Conservation (phyloP, 1,284 basidiomycete genomes). For the Taiwanofungus camphoratus region DNA sequence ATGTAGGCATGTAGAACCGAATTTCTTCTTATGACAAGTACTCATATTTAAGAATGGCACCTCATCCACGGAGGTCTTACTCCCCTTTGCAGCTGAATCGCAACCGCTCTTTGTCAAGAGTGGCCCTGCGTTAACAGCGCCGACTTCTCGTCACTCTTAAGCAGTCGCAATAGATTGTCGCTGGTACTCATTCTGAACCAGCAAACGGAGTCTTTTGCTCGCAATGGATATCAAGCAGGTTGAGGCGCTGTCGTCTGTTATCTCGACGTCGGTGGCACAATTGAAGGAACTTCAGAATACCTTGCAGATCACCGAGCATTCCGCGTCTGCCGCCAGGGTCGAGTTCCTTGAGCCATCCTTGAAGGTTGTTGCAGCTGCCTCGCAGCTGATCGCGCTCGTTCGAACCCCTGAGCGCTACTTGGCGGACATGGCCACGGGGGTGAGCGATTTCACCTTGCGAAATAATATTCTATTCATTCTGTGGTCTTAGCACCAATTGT, state of each 20-base stretch:
- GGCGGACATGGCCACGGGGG: slow-evolving; percentile 8
- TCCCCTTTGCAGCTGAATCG: too few species aligned
- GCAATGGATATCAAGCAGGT: slow-evolving; percentile 11
- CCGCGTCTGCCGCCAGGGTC: slow-evolving; percentile 5
- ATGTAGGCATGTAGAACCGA: too few species aligned
- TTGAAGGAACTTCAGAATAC: slow-evolving; percentile 10
- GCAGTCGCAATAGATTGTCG: too few species aligned
- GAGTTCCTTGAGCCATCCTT: slow-evolving; percentile 11
- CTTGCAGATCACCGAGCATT: slow-evolving; percentile 7
- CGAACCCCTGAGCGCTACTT: slow-evolving; percentile 12
- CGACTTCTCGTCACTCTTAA: too few species aligned
- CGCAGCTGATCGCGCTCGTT: slow-evolving; percentile 15
- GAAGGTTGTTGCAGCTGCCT: slow-evolving; percentile 16
- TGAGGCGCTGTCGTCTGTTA: slow-evolving; percentile 6
- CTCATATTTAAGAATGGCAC: too few species aligned
- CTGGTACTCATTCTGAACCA: too few species aligned
- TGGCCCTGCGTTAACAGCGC: too few species aligned
- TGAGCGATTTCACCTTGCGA: slow-evolving; percentile 3
- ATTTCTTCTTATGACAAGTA: too few species aligned
- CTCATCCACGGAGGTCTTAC: too few species aligned
- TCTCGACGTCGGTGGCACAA: slow-evolving; percentile 8
- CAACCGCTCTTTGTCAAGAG: too few species aligned
- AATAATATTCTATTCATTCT: not conserved
- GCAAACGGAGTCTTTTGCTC: too few species aligned
- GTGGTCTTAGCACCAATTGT: slow-evolving; percentile 11